phyloP scores from a whole-genome alignment of 768 basidiomycete genomes.

The Phanerochaete sordida region DNA sequence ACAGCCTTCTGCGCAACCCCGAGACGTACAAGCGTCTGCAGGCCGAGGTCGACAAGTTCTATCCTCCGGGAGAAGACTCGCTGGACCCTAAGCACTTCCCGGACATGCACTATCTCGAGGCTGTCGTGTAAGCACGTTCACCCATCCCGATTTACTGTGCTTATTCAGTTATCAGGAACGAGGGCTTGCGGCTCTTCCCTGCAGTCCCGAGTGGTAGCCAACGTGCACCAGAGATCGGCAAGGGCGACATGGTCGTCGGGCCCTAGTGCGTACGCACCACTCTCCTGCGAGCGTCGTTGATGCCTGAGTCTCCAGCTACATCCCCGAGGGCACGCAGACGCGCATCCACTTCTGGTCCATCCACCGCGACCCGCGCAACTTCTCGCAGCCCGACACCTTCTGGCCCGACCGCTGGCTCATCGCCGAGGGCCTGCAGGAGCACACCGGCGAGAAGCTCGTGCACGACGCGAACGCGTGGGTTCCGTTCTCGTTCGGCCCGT shows the following conservation, averaged over 20 bases:
- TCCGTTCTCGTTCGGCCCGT: conserved; percentile 45
- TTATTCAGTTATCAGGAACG: conserved; percentile 31
- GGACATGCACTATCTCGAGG: conserved; percentile 21
- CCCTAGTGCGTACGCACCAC: neutral
- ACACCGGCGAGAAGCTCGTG: conserved; percentile 8
- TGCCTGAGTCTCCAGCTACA: conserved; percentile 4
- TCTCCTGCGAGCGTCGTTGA: neutral
- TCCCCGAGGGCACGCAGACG: conserved; percentile 13
- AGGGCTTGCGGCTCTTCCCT: conserved; percentile 41
- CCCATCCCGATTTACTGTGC: neutral
- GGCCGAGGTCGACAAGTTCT: conserved; percentile 37
- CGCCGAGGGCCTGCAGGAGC: conserved; percentile 2
- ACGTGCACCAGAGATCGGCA: conserved; percentile 30
- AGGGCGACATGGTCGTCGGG: conserved; percentile 3
- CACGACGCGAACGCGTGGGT: conserved; percentile 32
- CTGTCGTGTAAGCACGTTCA: conserved; percentile 16
- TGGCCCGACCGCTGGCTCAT: conserved; percentile 41
- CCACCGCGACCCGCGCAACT: conserved; percentile 42
- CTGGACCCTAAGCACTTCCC: conserved; percentile 6
- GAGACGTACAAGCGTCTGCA: conserved; percentile 32
- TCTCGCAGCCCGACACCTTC: conserved; percentile 36
- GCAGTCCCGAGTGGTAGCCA: conserved; percentile 36
- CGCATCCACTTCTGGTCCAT: conserved; percentile 35
- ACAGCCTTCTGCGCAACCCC: conserved; percentile 30
- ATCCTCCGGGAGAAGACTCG: conserved; percentile 31